phyloP scores from a whole-genome alignment of 768 basidiomycete genomes.

The Boletus edulis region DNA sequence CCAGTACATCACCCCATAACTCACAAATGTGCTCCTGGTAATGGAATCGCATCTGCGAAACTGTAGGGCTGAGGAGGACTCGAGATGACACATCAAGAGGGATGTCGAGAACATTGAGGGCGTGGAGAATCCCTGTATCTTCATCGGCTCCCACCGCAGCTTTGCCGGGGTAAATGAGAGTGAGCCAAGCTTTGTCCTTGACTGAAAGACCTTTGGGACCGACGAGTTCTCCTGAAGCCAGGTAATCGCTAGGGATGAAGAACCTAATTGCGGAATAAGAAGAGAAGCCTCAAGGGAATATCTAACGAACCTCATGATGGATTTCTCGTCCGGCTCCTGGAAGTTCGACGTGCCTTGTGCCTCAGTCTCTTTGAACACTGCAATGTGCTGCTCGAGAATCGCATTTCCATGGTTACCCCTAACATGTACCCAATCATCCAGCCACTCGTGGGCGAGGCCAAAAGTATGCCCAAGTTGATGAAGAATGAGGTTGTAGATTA shows the following conservation, averaged over 20 bases:
- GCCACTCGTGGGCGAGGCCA: background rate
- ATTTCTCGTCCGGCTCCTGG: background rate
- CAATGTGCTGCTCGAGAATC: background rate
- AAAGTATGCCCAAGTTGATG: background rate
- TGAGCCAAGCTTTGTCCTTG: background rate
- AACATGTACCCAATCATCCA: background rate
- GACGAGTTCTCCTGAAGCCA: background rate
- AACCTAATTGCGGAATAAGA: background rate
- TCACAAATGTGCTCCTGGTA: background rate
- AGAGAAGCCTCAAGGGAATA: background rate
- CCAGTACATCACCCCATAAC: background rate
- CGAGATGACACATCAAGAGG: background rate
- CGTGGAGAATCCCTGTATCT: background rate
- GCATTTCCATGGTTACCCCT: background rate
- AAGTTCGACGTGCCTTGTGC: background rate
- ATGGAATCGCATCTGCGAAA: background rate
- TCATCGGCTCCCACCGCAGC: background rate
- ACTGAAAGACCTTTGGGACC: background rate
- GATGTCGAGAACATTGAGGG: background rate
- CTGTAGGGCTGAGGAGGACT: background rate
- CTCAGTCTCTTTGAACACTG: background rate
- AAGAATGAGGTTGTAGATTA: background rate
- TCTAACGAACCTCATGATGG: background rate
- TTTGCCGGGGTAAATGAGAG: background rate
- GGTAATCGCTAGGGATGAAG: background rate